A percentile compares a stretch with the other conserved stretches of the same genome.
These are phyloP conservation scores for Krasilnikovozyma curviuscula DNA, from an alignment of 768 basidiomycete genomes.

Conservation along the genomic window DNA sequence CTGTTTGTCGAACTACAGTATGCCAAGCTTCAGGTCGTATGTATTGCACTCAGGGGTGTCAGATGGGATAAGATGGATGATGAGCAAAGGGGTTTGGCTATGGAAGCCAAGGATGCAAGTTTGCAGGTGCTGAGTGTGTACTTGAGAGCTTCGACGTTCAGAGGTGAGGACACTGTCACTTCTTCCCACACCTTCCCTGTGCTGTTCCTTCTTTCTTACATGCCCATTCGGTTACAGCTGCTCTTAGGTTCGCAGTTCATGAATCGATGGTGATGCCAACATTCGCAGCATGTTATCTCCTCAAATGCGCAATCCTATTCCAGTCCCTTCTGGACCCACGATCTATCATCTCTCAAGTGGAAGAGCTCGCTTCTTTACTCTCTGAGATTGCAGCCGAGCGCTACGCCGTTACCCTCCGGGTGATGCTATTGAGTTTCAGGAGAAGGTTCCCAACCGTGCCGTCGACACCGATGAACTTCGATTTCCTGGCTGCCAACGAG, in stretches of 20 bases:
- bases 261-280: slow-evolving; percentile 58
- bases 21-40: slow-evolving; percentile 86
- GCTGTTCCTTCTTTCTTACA: background rate
- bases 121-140: slow-evolving; percentile 68
- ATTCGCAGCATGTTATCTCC: slow-evolving; percentile 1
- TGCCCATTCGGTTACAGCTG: slow-evolving; percentile 38
- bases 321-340: slow-evolving; percentile 61
- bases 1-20: slow-evolving; percentile 76
- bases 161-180: slow-evolving; percentile 19
- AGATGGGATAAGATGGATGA: slow-evolving; percentile 94
- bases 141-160: slow-evolving; percentile 56
- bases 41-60: slow-evolving; percentile 73
- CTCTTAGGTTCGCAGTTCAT: slow-evolving; percentile 81
- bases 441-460: slow-evolving; percentile 51
- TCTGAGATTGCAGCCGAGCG: slow-evolving; percentile 88
- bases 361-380: slow-evolving; percentile 71
- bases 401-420: slow-evolving; percentile 61
- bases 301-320: slow-evolving; percentile 51
- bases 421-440: slow-evolving; percentile 81
- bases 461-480: slow-evolving; percentile 15
- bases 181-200: background rate
- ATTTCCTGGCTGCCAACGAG: slow-evolving; percentile 3
- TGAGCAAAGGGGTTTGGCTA: slow-evolving; percentile 82
- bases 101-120: slow-evolving; percentile 86
- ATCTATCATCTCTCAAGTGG: slow-evolving; percentile 61